A percentile compares a stretch with the other conserved stretches of the same genome.
Evolutionary conservation across 768 basidiomycete genomes (phyloP).

Genomic region (Amanita phalloides): DNA sequence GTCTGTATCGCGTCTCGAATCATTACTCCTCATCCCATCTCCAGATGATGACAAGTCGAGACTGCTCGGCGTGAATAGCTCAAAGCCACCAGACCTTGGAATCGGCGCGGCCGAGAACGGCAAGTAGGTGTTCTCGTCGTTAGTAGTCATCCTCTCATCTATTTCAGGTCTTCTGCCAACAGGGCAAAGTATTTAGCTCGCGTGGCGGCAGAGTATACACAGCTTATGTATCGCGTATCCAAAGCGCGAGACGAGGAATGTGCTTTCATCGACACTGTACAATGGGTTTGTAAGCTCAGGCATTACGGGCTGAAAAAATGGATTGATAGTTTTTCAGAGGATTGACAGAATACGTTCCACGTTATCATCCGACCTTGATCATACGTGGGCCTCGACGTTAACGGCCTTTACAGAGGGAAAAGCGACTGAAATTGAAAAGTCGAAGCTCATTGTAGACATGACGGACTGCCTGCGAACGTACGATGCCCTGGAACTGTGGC

Average conservation of each 20-base stretch:
- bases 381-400: constrained; percentile 61
- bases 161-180: constrained; percentile 43
- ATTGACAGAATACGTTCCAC: constrained; percentile 79
- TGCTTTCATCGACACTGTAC: constrained; percentile 70
- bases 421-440: constrained; percentile 51
- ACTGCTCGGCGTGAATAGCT: constrained; percentile 20
- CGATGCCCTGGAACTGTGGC: constrained; percentile 70
- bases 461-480: constrained; percentile 76
- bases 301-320: constrained; percentile 1
- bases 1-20: constrained; percentile 80
- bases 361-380: constrained; percentile 78
- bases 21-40: constrained; percentile 61
- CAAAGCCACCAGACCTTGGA: constrained; percentile 24
- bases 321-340: constrained; percentile 30
- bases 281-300: constrained; percentile 55
- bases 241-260: constrained; percentile 76
- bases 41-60: constrained; percentile 31
- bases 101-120: constrained; percentile 32
- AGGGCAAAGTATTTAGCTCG: constrained; percentile 74
- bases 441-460: constrained; percentile 53
- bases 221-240: constrained; percentile 79
- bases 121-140: constrained; percentile 17
- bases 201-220: constrained; percentile 85
- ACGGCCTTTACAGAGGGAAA: constrained; percentile 36
- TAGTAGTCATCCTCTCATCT: background rate